Evolutionary conservation across 768 basidiomycete species (phyloP).

Genomic region (Sporobolomyces pararoseus): DNA sequence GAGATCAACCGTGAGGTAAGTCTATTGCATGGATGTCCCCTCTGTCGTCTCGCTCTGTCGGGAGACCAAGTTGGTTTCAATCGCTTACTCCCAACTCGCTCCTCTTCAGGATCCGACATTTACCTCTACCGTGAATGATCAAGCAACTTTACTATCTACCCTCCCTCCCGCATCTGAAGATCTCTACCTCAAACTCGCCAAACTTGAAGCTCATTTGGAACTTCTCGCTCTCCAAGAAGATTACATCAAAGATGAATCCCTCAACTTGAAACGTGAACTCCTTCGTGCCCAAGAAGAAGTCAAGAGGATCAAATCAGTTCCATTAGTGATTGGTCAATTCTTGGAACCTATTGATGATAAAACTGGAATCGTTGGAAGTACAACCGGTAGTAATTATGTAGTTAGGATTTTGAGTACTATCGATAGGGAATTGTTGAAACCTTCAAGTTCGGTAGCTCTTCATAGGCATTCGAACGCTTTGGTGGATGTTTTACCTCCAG

Average conservation of each 20-base stretch:
- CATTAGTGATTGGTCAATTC: constrained; percentile 98
- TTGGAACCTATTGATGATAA: constrained; percentile 97
- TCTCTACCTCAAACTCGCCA: constrained; percentile 95
- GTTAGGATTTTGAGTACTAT: constrained; percentile 94
- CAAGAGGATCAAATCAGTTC: constrained; percentile 97
- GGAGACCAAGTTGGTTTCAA: too few relatives aligned
- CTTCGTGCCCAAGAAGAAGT: constrained; percentile 99
- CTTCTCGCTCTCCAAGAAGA: constrained; percentile 76
- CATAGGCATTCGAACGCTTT: constrained; percentile 98
- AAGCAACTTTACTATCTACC: constrained; percentile 25
- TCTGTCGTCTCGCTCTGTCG: too few relatives aligned
- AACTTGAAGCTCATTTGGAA: constrained; percentile 87
- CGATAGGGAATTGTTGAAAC: constrained; percentile 94
- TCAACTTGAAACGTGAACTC: constrained; percentile 93
- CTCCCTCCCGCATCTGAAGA: constrained; percentile 58
- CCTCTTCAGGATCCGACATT: constrained; percentile 42
- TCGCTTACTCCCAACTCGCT: not conserved
- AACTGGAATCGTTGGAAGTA: constrained; percentile 94
- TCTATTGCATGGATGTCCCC: not conserved
- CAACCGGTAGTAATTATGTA: constrained; percentile 96
- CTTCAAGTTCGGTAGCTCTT: constrained; percentile 76
- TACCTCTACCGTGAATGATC: constrained; percentile 28
- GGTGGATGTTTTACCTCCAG: constrained; percentile 95
- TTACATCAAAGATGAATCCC: constrained; percentile 98
- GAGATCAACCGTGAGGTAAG: constrained; percentile 40